These are phyloP conservation scores for Elymus sibiricus DNA, from an alignment of 176 grass and related monocot genomes.

Conservation along the genomic window DNA sequence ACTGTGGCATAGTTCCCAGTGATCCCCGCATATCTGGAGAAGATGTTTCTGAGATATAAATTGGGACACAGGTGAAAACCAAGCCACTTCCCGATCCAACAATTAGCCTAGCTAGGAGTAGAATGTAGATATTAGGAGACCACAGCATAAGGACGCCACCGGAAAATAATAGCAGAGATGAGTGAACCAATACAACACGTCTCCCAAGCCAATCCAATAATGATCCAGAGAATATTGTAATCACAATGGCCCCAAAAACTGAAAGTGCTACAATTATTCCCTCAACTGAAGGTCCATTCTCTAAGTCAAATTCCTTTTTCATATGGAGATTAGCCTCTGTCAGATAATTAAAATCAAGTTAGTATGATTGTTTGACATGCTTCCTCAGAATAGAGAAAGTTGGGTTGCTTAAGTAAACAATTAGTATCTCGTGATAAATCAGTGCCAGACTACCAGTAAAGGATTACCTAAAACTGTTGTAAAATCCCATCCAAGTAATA, in stretches of 20 bases:
- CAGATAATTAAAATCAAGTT: conserved; percentile 18
- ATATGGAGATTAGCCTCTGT: conserved; percentile 70
- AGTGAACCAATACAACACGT: conserved; percentile 64
- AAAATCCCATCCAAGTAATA: conserved; percentile 82
- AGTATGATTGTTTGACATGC: conserved; percentile 10
- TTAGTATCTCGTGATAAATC: background rate
- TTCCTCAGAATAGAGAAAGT: background rate
- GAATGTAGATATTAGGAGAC: conserved; percentile 82
- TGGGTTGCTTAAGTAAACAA: background rate
- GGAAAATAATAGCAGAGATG: conserved; percentile 65
- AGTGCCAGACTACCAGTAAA: background rate
- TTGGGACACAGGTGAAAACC: conserved; percentile 79
- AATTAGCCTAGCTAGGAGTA: conserved; percentile 82
- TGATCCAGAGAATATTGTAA: conserved; percentile 79
- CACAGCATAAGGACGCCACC: conserved; percentile 21
- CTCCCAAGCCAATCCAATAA: conserved; percentile 75
- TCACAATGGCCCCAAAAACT: conserved; percentile 68
- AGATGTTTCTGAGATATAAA: conserved; percentile 96
- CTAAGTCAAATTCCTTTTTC: conserved; percentile 68
- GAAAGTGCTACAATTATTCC: conserved; percentile 70
- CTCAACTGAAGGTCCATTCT: conserved; percentile 51
- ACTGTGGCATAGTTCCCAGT: conserved; percentile 72
- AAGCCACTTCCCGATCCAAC: conserved; percentile 83
- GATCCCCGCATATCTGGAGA: conserved; percentile 69
- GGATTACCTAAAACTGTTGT: conserved; percentile 57